Conservation (phyloP, 208 protist species). For the Spongospora subterranea region DNA sequence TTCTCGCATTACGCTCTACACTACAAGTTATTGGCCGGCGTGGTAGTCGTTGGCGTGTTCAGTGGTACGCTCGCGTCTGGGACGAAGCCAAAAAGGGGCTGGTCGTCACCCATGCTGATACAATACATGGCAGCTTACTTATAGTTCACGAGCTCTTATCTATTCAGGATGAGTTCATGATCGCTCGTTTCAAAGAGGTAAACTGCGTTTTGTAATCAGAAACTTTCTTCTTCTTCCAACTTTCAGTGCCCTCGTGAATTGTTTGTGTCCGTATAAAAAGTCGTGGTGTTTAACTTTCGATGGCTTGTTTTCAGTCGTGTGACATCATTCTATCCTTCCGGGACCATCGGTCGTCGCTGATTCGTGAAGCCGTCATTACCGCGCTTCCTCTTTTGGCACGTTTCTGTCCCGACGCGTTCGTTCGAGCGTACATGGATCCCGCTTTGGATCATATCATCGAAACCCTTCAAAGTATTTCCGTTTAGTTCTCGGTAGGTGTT, state of each 20-base stretch:
- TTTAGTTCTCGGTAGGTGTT: not conserved
- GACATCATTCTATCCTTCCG: slow-evolving; percentile 1
- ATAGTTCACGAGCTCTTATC: slow-evolving; percentile 68
- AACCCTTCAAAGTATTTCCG: not conserved
- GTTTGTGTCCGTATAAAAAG: not conserved
- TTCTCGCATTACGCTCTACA: slow-evolving; percentile 74
- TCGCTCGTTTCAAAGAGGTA: slow-evolving; percentile 64
- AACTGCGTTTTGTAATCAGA: too few species aligned
- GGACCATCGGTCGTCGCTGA: not conserved
- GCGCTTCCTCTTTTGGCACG: slow-evolving; percentile 13
- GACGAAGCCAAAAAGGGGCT: slow-evolving; percentile 75
- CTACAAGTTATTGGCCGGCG: slow-evolving; percentile 76
- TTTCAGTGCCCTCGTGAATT: not conserved
- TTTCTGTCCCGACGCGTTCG: slow-evolving; percentile 1
- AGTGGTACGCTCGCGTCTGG: slow-evolving; percentile 79
- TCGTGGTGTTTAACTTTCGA: too few species aligned
- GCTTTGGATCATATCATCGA: slow-evolving; percentile 43
- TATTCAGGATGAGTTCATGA: slow-evolving; percentile 63
- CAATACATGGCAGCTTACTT: slow-evolving; percentile 77
- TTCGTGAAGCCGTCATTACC: slow-evolving; percentile 22
- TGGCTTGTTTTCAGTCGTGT: too few species aligned
- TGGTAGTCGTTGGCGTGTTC: slow-evolving; percentile 69
- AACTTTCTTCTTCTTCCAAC: slow-evolving; percentile 23
- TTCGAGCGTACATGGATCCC: slow-evolving; percentile 17
- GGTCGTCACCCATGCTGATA: slow-evolving; percentile 60